These are phyloP conservation scores for Chenopodium suecicum DNA, from an alignment of 148 eudicot species.

Conservation along the genomic window DNA sequence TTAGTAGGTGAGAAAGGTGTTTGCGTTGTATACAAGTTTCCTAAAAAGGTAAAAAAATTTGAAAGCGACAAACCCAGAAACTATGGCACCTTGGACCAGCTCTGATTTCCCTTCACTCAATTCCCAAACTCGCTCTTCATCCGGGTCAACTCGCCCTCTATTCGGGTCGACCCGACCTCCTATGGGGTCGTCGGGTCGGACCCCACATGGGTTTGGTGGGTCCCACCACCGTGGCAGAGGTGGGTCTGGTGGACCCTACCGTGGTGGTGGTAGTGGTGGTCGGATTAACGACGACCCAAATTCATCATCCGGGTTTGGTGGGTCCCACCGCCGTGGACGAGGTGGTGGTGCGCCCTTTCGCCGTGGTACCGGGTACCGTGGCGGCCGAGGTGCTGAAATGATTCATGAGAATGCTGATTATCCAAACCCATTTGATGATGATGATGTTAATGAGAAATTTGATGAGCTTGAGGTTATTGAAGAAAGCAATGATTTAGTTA, in stretches of 20 bases:
- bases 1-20: background rate
- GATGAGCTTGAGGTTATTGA: constrained; percentile 36
- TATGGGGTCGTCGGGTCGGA: too few relatives aligned
- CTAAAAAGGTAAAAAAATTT: constrained; percentile 11
- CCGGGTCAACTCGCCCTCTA: background rate
- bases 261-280: background rate
- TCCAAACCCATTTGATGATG: constrained; percentile 15
- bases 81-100: constrained; percentile 24
- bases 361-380: constrained; percentile 7
- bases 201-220: background rate
- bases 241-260: constrained; percentile 1
- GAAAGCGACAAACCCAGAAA: background rate
- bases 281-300: background rate
- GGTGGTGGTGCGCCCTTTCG: background rate
- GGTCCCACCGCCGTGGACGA: constrained; percentile 8
- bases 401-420: background rate
- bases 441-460: constrained; percentile 26
- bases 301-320: background rate
- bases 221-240: background rate
- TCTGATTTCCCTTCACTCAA: constrained; percentile 31
- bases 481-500: constrained; percentile 12
- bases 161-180: constrained; percentile 4
- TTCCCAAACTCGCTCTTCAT: constrained; percentile 8
- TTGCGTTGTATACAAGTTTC: constrained; percentile 35
- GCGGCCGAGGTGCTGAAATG: background rate